Conservation (phyloP, 1,284 basidiomycete genomes). For the Boletellus deceptivus region DNA sequence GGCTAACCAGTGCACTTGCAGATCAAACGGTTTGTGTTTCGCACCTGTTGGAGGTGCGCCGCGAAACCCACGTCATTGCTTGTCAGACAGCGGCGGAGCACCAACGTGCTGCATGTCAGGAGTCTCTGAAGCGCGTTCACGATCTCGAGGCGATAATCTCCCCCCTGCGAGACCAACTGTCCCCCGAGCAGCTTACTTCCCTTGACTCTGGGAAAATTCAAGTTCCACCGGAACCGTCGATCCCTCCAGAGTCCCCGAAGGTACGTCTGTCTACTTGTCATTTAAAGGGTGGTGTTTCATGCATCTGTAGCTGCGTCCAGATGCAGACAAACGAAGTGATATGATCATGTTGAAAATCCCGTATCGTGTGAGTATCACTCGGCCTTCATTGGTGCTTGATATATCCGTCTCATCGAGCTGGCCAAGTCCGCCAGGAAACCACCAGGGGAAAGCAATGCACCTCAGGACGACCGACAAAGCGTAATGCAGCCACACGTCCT, state of each 20-base stretch:
- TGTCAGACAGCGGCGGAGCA: slow-evolving; percentile 16
- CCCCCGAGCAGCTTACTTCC: slow-evolving; percentile 22
- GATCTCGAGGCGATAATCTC: slow-evolving; percentile 23
- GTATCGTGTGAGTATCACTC: slow-evolving; percentile 17
- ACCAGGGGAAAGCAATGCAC: slow-evolving; percentile 1
- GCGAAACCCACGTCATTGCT: slow-evolving; percentile 3
- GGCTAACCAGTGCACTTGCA: slow-evolving; percentile 15
- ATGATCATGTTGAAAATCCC: slow-evolving; percentile 27
- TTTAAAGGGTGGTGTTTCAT: slow-evolving; percentile 9
- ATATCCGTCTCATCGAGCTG: slow-evolving; percentile 6
- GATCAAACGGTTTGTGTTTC: slow-evolving; percentile 24
- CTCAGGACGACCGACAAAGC: slow-evolving; percentile 6
- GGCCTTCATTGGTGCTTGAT: neutral
- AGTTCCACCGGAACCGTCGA: neutral
- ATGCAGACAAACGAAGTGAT: slow-evolving; percentile 20
- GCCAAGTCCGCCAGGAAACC: slow-evolving; percentile 14
- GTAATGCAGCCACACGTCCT: slow-evolving; percentile 10
- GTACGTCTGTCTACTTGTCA: slow-evolving; percentile 8
- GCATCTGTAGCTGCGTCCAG: slow-evolving; percentile 6
- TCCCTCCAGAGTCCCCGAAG: slow-evolving; percentile 1
- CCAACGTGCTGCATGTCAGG: slow-evolving; percentile 14
- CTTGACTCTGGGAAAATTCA: slow-evolving; percentile 10
- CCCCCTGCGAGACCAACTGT: slow-evolving; percentile 19
- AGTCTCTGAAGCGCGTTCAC: slow-evolving; percentile 11
- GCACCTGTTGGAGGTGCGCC: neutral